Evolutionary conservation across 2,329 filamentous ascomycete genomes (phyloP).

Genomic region (Aspergillus nomiae): DNA sequence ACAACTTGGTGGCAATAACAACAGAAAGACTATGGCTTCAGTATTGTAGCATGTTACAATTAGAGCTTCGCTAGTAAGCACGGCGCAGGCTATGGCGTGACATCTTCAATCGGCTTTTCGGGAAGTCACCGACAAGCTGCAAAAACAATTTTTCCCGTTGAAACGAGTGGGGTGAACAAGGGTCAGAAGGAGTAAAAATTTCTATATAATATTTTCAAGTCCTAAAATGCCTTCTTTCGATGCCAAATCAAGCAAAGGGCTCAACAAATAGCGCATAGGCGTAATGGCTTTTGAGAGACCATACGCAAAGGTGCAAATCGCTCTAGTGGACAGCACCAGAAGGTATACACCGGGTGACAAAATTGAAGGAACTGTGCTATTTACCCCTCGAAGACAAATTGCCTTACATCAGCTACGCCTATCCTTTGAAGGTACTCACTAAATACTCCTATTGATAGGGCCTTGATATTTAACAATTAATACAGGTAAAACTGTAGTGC

Average conservation of each 20-base stretch:
- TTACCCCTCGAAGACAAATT: constrained; percentile 11
- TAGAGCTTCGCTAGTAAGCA: not conserved
- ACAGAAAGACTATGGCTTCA: not conserved
- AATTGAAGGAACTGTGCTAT: constrained; percentile 13
- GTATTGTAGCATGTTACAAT: not conserved
- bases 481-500: constrained; percentile 14
- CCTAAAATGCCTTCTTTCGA: not conserved
- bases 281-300: not conserved
- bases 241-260: not conserved
- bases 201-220: not conserved
- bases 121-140: not conserved
- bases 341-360: constrained; percentile 14
- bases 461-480: not conserved
- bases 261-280: not conserved
- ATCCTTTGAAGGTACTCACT: constrained; percentile 9
- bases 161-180: not conserved
- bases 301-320: constrained; percentile 1
- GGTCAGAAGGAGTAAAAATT: not conserved
- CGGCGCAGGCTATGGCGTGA: not conserved
- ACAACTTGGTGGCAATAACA: not conserved
- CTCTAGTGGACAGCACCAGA: not conserved
- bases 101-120: not conserved
- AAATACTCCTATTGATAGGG: no score
- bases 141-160: not conserved
- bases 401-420: not conserved